Evolutionary conservation across 2,329 filamentous ascomycete genomes (phyloP), one percentile per base, ranked within the genome.

Genomic region (Alternaria postmessia): DNA sequence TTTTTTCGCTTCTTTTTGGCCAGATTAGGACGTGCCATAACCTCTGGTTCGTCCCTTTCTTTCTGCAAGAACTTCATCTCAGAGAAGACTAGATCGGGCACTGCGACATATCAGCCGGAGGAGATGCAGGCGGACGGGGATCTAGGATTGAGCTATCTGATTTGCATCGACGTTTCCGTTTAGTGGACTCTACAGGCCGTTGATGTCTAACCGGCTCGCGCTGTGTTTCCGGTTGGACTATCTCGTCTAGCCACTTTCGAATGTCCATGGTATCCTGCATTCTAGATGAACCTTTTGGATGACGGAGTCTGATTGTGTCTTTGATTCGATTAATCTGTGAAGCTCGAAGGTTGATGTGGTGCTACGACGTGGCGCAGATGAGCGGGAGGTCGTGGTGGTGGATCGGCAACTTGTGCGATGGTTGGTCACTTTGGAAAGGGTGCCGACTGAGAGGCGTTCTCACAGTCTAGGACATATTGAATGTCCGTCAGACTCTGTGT

Each of bases 81-180:
- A 28, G 82, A 82, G 70, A 85, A 85, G 28, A 81, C 80, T 41
- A 84, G 76, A 70, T 85, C 82, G 28, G 83, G 83, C 51, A 85
- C 83, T 85, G 66, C 57, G 61, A 42, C 43, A 48, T 52, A 53
- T 75, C 59, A 77, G 65, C 42, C 55, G 63, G 64, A 47, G 57
- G 59, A 28, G 62, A 59, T 51, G 56, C 55, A 22, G 11, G 61
- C 48, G 63, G 61, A 42, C 63, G 66, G 42, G 64, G 63, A 18
- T 72, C 65, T 49, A 80, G 75, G 43, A 79, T 51, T 14, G 78
- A 79, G 69, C 77, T 80, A 68, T 81, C 80, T 61, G 79, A 79
- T 38, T 71, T 75, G 57, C 69, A 67, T 48, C 71, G 75, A 63
- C 67, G 71, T 55, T 71, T 70, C 38, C 64, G 59, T 41, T 58